Evolutionary conservation across 176 grass and related monocot species (phyloP).

Genomic region (Eragrostis curvula): DNA sequence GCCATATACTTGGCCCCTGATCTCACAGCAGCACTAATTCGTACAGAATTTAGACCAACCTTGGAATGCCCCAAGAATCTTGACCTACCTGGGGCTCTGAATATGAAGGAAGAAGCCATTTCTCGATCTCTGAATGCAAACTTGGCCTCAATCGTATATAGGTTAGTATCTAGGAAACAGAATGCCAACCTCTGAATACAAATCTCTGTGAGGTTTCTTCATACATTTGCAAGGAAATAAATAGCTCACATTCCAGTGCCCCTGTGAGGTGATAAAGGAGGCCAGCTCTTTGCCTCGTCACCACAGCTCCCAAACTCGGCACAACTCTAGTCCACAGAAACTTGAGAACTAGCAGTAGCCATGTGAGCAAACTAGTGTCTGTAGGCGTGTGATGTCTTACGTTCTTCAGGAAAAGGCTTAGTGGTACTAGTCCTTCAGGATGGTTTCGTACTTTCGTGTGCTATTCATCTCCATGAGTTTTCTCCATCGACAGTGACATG

Average conservation of each 20-base stretch:
- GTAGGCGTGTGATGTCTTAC: background rate
- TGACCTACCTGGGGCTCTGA: slow-evolving; percentile 35
- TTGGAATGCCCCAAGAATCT: slow-evolving; percentile 54
- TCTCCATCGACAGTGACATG: slow-evolving; percentile 20
- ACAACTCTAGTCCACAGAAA: slow-evolving; percentile 36
- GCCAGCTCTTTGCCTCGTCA: slow-evolving; percentile 22
- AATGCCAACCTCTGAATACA: background rate
- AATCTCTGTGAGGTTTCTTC: slow-evolving; percentile 15
- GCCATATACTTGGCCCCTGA: slow-evolving; percentile 11
- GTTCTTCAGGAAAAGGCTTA: slow-evolving; percentile 3
- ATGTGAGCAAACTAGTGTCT: slow-evolving; percentile 25
- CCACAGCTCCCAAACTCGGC: background rate
- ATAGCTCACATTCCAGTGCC: slow-evolving; percentile 24
- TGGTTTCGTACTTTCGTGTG: background rate
- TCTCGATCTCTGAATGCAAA: slow-evolving; percentile 32
- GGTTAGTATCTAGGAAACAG: slow-evolving; percentile 27
- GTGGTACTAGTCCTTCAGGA: slow-evolving; percentile 5
- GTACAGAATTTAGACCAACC: slow-evolving; percentile 37
- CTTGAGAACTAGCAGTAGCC: slow-evolving; percentile 41
- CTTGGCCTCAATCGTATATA: slow-evolving; percentile 10
- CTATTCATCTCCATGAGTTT: background rate
- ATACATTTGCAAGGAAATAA: slow-evolving; percentile 19
- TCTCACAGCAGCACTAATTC: slow-evolving; percentile 14
- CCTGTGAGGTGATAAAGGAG: slow-evolving; percentile 11
- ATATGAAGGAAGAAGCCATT: slow-evolving; percentile 59